These are phyloP conservation scores for Hapsidospora chrysogenum DNA, from an alignment of 495 filamentous ascomycete genomes.

Conservation along the genomic window DNA sequence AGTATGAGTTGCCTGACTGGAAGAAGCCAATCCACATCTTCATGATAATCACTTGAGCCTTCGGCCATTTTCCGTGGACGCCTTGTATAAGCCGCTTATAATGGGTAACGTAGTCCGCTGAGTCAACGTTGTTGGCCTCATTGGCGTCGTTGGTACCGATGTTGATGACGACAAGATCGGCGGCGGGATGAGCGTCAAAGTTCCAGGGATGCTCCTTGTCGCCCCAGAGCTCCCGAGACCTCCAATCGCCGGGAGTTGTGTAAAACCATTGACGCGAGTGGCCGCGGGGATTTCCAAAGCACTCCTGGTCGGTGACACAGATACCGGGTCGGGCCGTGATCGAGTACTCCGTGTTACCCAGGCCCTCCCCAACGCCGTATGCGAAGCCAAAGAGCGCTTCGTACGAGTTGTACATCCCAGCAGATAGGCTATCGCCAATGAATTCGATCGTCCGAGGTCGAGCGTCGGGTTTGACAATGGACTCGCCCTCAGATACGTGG, in stretches of 20 bases:
- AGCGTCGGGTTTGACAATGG: too few species aligned
- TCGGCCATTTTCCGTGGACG: conserved; percentile 42
- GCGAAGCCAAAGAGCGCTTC: too few species aligned
- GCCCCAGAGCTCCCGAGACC: conserved; percentile 33
- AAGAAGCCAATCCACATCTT: too few species aligned
- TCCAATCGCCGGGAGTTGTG: conserved; percentile 39
- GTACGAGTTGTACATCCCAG: too few species aligned
- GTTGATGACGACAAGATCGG: conserved; percentile 51
- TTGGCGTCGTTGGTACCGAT: conserved; percentile 55
- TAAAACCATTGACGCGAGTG: conserved; percentile 51
- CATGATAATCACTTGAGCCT: conserved; percentile 45
- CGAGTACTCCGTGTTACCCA: too few species aligned
- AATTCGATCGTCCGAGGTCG: too few species aligned
- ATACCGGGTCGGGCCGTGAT: too few species aligned
- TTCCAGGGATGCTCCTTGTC: conserved; percentile 42
- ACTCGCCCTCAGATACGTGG: too few species aligned
- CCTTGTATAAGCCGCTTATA: conserved; percentile 43
- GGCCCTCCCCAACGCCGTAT: too few species aligned
- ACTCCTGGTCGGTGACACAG: too few species aligned
- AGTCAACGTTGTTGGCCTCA: conserved; percentile 37
- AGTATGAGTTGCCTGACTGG: too few species aligned
- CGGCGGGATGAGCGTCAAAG: conserved; percentile 37
- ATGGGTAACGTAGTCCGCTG: conserved; percentile 32
- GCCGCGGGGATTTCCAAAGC: conserved; percentile 37
- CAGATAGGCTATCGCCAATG: too few species aligned